Evolutionary conservation across 2,329 filamentous ascomycete species (phyloP), one percentile per base, ranked within the genome.

Genomic region (Fonsecaea nubica): DNA sequence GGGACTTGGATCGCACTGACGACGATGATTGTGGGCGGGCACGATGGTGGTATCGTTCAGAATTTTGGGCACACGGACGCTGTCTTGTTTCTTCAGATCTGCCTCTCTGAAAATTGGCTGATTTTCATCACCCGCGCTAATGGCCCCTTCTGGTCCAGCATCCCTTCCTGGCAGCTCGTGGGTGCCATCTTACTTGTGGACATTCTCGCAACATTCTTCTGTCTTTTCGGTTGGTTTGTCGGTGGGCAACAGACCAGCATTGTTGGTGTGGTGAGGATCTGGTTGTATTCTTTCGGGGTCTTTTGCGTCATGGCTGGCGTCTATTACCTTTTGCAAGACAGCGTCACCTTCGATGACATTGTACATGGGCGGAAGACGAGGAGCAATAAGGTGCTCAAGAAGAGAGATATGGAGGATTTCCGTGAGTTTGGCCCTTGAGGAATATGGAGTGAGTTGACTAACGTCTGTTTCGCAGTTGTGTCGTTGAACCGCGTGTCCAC

Each of bases 71-170:
- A 89, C 77, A 83, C 91, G 63, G 92, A 96, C 73, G 88, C 89
- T 74, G 89, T 96, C 65, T 81, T 97, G 75, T 96, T 96, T 87
- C 89, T 97, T 42, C 88, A 96, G 82, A 92, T 96, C 79, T 92
- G 91, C 12, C 87, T 96, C 62, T 93, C 92, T 67, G 92, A 96
- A 85, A 97, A 96, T 83, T 96, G 93, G 92, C 86, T 96, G 60
- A 97, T 97, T 81, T 96, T 97, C 84, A 94, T 96, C 82, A 96
- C 92, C 71, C 92, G 93, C 85, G 90, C 92, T 81, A 93, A 93
- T 80, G 92, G 92, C 75, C 92, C 92, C 62, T 94, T 96, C 86
- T 96, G 92, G 92, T 93, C 91, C 2, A 93, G 91, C 30, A 87
- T 92, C 66, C 92, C 93, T 67, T 96, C 92, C 68, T 93, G 92